phyloP scores from a whole-genome alignment of 2,329 filamentous ascomycete species.

The Fusarium sublunatum region DNA sequence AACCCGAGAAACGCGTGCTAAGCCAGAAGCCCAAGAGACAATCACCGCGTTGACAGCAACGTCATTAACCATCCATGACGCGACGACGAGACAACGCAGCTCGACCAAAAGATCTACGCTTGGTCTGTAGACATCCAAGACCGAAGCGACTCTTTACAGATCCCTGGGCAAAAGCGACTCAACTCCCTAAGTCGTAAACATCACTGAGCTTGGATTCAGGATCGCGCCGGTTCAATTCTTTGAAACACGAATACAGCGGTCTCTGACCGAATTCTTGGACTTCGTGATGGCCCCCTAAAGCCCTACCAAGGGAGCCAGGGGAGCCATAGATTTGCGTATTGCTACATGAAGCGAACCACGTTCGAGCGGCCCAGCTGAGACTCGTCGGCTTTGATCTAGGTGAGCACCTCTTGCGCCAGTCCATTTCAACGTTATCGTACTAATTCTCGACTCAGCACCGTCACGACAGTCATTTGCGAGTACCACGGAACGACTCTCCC shows the following conservation, averaged over 20 bases:
- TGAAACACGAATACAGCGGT: neutral
- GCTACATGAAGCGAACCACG: no score
- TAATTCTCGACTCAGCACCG: neutral
- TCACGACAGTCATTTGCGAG: neutral
- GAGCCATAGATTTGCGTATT: no score
- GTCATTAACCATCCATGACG: neutral
- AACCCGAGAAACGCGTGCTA: no score
- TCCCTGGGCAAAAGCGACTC: neutral
- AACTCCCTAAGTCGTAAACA: no score
- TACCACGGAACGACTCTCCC: neutral
- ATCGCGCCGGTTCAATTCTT: slow-evolving; percentile 9
- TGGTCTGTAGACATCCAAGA: neutral
- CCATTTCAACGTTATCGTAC: neutral
- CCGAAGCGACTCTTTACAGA: neutral
- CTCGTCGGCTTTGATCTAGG: slow-evolving; percentile 7
- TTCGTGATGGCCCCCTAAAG: no score
- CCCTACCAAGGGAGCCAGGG: no score
- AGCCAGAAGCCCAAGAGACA: no score
- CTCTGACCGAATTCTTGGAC: no score
- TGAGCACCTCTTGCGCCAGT: neutral
- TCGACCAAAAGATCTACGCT: neutral
- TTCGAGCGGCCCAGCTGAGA: neutral
- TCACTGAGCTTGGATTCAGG: neutral
- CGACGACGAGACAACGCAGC: neutral
- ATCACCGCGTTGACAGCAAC: neutral